Base-by-base conservation (phyloP, 805 yeast genomes). In the Torulaspora indica region DNA sequence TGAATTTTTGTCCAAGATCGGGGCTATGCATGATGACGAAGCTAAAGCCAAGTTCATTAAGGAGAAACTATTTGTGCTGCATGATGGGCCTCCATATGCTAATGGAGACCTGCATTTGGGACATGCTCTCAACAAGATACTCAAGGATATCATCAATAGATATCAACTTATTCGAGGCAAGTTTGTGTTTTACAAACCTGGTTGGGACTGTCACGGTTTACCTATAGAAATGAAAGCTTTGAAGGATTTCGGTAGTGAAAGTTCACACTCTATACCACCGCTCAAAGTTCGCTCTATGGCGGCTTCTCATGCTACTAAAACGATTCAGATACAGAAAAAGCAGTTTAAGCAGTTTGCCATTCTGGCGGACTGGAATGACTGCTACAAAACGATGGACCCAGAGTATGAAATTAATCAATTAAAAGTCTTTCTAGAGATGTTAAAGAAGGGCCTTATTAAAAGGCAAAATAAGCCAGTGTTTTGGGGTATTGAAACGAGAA, bases 21-120 rank as follows among this genome's bases (percentile, higher is more conserved):
- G 38, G 3, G 34, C 32, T 7, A 34, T 55, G 4, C 56, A 57
- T 6, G 48, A 51, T 5, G 57, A 61, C 1, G 53, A 54, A 3
- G 49, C 52, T 48, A 43, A 54, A 54, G 27, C 51, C 33, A 43
- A 50, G n/a, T 60, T 52, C 40, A 49, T 60, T 0, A 45, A 50
- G 20, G 66, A 70, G 2, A 66, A 76, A 14, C 51, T 74, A 28
- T 91, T 84, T 55, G 74, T 83, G 1, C 68, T 93, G 1, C 97
- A 90, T 55, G 99, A 93, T 66, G 99, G 99, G 0, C 99, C 99
- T 0, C 99, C 99, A 0, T 93, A 91, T 66, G 98, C 98, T 9
- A 93, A 93, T 60, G 98, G 98, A 3, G 88, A 83, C 49, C 69
- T 93, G 17, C 99, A 93, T 63, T 64, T 90, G 39, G 88, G 98